These are phyloP conservation scores for Cryptosporidium ubiquitum DNA, from an alignment of 169 alveolate genomes.

Conservation along the genomic window DNA sequence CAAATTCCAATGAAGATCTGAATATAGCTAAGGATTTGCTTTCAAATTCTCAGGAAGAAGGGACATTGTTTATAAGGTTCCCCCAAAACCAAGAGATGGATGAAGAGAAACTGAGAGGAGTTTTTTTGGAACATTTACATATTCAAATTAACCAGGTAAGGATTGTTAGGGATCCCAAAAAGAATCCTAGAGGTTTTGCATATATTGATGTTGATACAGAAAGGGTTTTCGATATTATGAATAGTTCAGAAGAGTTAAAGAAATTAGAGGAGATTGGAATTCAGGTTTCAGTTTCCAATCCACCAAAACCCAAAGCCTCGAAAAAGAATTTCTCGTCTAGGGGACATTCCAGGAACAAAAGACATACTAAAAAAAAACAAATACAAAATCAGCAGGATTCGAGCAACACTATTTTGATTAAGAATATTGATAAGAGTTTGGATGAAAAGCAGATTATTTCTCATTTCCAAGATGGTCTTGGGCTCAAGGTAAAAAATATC, in stretches of 20 bases:
- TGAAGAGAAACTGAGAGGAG: slow-evolving; percentile 39
- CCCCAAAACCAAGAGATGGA: slow-evolving; percentile 55
- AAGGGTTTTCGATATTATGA: slow-evolving; percentile 27
- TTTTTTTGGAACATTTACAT: slow-evolving; percentile 32
- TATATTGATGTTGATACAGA: slow-evolving; percentile 75
- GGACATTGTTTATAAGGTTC: slow-evolving; percentile 71
- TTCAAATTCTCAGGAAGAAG: background rate
- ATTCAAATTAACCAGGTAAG: slow-evolving; percentile 72
- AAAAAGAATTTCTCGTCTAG: background rate
- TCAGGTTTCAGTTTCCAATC: slow-evolving; percentile 15
- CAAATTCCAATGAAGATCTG: background rate
- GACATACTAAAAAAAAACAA: background rate
- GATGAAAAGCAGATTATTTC: slow-evolving; percentile 5
- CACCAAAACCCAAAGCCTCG: background rate
- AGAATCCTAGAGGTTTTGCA: slow-evolving; percentile 77
- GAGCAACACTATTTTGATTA: slow-evolving; percentile 19
- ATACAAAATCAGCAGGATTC: background rate
- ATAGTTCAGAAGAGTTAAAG: background rate
- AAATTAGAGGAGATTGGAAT: background rate
- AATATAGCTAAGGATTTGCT: background rate
- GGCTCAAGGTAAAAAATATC: slow-evolving; percentile 25
- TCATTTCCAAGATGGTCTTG: slow-evolving; percentile 37
- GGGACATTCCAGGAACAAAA: background rate
- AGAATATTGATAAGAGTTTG: slow-evolving; percentile 47
- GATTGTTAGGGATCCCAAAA: slow-evolving; percentile 57